phyloP scores from a whole-genome alignment of 2,329 filamentous ascomycete species.

The Fusarium nanum region DNA sequence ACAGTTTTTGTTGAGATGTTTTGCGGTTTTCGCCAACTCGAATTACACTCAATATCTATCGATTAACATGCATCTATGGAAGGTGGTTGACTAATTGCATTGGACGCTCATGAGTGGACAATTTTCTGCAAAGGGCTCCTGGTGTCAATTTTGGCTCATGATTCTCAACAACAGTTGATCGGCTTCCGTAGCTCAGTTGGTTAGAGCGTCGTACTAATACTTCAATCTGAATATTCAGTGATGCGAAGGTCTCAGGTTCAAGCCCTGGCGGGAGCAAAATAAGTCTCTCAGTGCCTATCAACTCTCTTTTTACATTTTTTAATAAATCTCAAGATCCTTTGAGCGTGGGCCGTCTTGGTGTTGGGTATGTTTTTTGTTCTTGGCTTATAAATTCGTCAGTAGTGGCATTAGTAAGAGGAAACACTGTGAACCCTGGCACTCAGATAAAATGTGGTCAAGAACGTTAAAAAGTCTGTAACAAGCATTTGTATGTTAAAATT shows the following conservation, averaged over 20 bases:
- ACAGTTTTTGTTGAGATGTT: neutral
- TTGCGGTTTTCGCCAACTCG: neutral
- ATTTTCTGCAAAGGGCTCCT: neutral
- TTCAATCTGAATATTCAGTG: conserved; percentile 3
- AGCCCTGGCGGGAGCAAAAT: conserved; percentile 9
- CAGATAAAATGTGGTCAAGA: neutral
- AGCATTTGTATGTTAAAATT: neutral
- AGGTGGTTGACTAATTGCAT: neutral
- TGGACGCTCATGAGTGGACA: neutral
- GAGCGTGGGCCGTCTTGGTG: neutral
- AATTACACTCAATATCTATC: neutral
- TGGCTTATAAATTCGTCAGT: neutral
- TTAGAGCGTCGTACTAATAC: conserved; percentile 12
- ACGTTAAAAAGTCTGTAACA: neutral
- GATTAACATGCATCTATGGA: neutral
- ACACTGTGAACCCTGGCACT: neutral
- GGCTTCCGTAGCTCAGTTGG: conserved; percentile 12
- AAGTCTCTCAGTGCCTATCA: conserved; percentile 6
- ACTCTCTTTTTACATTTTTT: neutral
- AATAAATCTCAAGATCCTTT: neutral
- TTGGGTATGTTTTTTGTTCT: neutral
- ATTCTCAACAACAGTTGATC: neutral
- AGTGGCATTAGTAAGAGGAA: too few species aligned
- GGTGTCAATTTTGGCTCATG: neutral
- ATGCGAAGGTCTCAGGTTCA: conserved; percentile 12